A percentile compares a stretch with the other conserved stretches of the same genome.
Conservation (phyloP, 2,329 filamentous ascomycete species). For the Fusarium sp. region DNA sequence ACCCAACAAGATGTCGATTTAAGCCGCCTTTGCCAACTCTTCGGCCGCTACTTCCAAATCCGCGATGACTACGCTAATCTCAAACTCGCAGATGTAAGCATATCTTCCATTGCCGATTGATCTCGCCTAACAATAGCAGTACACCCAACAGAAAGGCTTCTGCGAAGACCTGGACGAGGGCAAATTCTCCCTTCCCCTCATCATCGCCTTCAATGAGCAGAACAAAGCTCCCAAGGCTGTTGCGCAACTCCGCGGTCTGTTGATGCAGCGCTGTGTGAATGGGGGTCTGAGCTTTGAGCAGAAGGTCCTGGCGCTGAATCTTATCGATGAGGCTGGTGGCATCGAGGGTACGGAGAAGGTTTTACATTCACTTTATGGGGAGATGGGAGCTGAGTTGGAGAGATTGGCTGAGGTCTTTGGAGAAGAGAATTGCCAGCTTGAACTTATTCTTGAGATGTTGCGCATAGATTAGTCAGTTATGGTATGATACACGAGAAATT, state of each 20-base stretch:
- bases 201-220: neutral
- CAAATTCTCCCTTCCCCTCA: neutral
- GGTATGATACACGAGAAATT: neutral
- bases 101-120: too few relatives aligned
- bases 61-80: conserved; percentile 21
- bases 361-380: neutral
- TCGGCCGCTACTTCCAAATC: conserved; percentile 10
- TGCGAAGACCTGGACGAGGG: conserved; percentile 16
- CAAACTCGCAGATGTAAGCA: neutral
- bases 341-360: neutral
- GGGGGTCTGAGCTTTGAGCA: neutral
- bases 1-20: neutral
- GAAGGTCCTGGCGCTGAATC: neutral
- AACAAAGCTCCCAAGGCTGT: neutral
- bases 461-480: neutral
- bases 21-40: neutral
- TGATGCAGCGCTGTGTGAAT: neutral
- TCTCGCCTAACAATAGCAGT: neutral
- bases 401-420: neutral
- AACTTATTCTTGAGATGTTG: neutral
- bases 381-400: neutral
- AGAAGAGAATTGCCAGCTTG: neutral
- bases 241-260: neutral
- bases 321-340: neutral
- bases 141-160: conserved; percentile 8